Conservation (phyloP, 192 early-diverging fungal species). For the Lunasporangiospora selenospora region DNA sequence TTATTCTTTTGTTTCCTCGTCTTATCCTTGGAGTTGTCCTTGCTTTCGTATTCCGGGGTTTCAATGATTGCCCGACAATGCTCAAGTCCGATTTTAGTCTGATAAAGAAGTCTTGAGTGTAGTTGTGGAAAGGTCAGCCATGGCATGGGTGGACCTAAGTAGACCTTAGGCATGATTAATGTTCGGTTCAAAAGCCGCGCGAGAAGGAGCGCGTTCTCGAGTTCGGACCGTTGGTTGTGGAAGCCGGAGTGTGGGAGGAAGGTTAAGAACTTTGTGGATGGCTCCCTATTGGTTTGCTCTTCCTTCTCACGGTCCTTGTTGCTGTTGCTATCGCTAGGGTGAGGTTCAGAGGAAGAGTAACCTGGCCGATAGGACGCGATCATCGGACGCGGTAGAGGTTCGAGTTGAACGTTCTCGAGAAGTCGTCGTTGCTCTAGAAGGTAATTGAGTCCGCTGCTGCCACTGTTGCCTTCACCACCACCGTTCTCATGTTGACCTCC, state of each 20-base stretch:
- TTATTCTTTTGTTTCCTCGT: not conserved
- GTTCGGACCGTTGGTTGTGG: slow-evolving; percentile 60
- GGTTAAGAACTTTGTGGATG: slow-evolving; percentile 44
- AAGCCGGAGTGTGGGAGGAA: slow-evolving; percentile 63
- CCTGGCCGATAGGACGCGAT: slow-evolving; percentile 35
- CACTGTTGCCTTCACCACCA: not conserved
- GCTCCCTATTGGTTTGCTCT: slow-evolving; percentile 1
- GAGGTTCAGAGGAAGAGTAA: not conserved
- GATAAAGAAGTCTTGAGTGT: slow-evolving; percentile 54
- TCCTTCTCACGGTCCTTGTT: not conserved
- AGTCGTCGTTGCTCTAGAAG: slow-evolving; percentile 19
- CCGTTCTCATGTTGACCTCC: not conserved
- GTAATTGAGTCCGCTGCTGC: slow-evolving; percentile 1
- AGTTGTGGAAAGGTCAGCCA: slow-evolving; percentile 53
- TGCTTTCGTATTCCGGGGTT: slow-evolving; percentile 10
- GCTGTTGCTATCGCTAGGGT: not conserved
- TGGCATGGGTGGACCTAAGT: slow-evolving; percentile 61
- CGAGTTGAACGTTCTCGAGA: slow-evolving; percentile 11
- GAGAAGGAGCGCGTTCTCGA: slow-evolving; percentile 55
- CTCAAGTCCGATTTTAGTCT: slow-evolving; percentile 60
- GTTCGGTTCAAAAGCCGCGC: slow-evolving; percentile 56
- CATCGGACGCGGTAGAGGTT: slow-evolving; percentile 15
- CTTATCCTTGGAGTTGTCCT: not conserved
- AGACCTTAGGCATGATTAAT: slow-evolving; percentile 59
- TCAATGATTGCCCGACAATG: slow-evolving; percentile 53